Evolutionary conservation across 352 stramenopile genomes (phyloP), one percentile per base, ranked within the genome.

Genomic region (Halophytophthora polymorphica): DNA sequence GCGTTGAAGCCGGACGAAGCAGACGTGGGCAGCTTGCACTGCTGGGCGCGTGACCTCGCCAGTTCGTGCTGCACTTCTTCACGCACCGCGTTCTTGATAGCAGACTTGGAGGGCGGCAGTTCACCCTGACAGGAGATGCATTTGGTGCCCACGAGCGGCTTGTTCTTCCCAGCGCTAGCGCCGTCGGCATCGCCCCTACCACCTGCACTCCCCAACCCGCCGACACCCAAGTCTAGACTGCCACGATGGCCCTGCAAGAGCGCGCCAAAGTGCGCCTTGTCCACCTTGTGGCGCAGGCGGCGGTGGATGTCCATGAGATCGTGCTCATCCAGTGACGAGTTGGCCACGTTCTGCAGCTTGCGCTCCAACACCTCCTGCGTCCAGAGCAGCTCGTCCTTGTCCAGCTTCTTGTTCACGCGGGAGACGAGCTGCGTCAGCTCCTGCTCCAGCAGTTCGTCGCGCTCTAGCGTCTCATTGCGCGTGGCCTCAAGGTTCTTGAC

Each of bases 331-430:
- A 88, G 57, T 1, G 75, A 83, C 3, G 61, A 55, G 47, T 88
- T 90, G 11, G 79, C 79, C 21, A 90, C 69, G 29, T 70, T 83
- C 22, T 87, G 69, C 10, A 88, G 64, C 56, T 88, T 68, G 12
- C 75, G 60, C 46, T 88, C 75, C 2, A 88, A 57, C 15, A 88
- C 69, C 35, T 86, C 75, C 40, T 86, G 77, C 0, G 79, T 90
- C 79, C 79, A 90, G 3, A 88, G 61, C 29, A 90, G 61, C 23
- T 90, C 74, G 47, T 87, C 77, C 54, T 88, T 87, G 56, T 90
- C 79, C 2, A 86, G 60, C 34, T 90, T 90, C 55, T 84, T 88
- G 45, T 74, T 82, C 25, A 90, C 72, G 6, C 77, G 77, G 7
- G 64, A 65, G 17, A 79, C 73, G 14, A 90, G 61, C 35, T 90